A percentile compares a stretch with the other conserved stretches of the same genome.
These are phyloP conservation scores for Candida ulmi DNA, from an alignment of 805 yeast genomes.

Conservation along the genomic window DNA sequence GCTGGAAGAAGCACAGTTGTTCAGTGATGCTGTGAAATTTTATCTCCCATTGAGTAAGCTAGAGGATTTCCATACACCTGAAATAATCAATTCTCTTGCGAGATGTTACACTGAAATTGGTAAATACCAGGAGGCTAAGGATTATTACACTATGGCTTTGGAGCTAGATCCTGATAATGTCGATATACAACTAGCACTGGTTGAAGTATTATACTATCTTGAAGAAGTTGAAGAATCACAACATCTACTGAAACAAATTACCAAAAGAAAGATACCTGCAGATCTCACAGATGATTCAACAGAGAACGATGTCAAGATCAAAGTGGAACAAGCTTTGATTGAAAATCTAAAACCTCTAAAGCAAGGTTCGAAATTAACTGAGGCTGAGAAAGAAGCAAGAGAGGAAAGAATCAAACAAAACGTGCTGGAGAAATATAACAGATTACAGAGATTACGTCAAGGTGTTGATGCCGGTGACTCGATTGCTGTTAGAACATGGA, in stretches of 20 bases:
- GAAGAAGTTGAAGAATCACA: slow-evolving; percentile 57
- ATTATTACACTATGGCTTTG: slow-evolving; percentile 49
- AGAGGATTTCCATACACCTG: slow-evolving; percentile 47
- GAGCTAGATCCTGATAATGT: slow-evolving; percentile 55
- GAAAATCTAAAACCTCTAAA: slow-evolving; percentile 21
- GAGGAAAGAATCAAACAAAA: slow-evolving; percentile 55
- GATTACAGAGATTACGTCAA: slow-evolving; percentile 46
- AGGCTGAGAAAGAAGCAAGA: slow-evolving; percentile 45
- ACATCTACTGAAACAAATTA: slow-evolving; percentile 48
- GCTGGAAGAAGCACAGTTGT: slow-evolving; percentile 61
- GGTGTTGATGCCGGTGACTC: slow-evolving; percentile 45
- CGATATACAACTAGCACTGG: slow-evolving; percentile 71
- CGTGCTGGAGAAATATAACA: slow-evolving; percentile 49
- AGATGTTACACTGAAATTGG: slow-evolving; percentile 73
- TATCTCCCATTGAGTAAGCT: slow-evolving; percentile 50
- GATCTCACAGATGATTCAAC: slow-evolving; percentile 17
- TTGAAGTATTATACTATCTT: slow-evolving; percentile 70
- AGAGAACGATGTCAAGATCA: slow-evolving; percentile 11
- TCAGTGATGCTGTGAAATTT: slow-evolving; percentile 70
- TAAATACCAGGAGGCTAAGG: slow-evolving; percentile 59
- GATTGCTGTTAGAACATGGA: slow-evolving; percentile 74
- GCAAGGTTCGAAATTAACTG: slow-evolving; percentile 26
- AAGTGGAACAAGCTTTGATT: slow-evolving; percentile 18
- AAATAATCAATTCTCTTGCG: slow-evolving; percentile 51
- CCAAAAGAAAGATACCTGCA: slow-evolving; percentile 27